A percentile compares a stretch with the other conserved stretches of the same genome.
Conservation (phyloP, 805 yeast genomes). For the Hanseniaspora clermontiae region DNA sequence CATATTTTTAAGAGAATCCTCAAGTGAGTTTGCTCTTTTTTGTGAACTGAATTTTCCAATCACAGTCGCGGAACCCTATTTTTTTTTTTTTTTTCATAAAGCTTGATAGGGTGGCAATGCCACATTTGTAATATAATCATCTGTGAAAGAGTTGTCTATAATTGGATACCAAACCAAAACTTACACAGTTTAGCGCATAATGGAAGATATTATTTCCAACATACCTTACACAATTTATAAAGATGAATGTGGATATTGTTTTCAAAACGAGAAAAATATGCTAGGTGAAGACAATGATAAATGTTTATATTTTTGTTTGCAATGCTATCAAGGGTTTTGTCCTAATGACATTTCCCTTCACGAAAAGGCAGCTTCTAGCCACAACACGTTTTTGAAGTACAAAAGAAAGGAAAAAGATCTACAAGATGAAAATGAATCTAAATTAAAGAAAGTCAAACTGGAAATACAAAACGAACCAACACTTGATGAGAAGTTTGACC, state of each 20-base stretch:
- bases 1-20: too few relatives aligned
- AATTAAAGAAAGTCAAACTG: conserved; percentile 23
- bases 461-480: conserved; percentile 22
- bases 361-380: conserved; percentile 28
- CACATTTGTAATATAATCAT: not conserved
- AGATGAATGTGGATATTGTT: conserved; percentile 85
- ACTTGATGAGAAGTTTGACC: conserved; percentile 25
- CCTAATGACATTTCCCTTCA: conserved; percentile 52
- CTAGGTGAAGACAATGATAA: conserved; percentile 25
- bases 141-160: conserved; percentile 7
- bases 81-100: not conserved
- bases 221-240: conserved; percentile 44
- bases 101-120: too few relatives aligned
- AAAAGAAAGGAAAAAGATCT: conserved; percentile 35
- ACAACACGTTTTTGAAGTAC: conserved; percentile 48
- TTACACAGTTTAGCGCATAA: not conserved
- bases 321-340: conserved; percentile 60
- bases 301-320: conserved; percentile 55
- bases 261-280: conserved; percentile 47
- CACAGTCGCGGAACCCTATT: not conserved
- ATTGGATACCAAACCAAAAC: not conserved
- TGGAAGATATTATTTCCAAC: conserved; percentile 13
- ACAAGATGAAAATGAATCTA: conserved; percentile 20
- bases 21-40: too few relatives aligned
- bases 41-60: too few relatives aligned